Conservation (phyloP, 1,284 basidiomycete species). For the Leccinum subrobustum region DNA sequence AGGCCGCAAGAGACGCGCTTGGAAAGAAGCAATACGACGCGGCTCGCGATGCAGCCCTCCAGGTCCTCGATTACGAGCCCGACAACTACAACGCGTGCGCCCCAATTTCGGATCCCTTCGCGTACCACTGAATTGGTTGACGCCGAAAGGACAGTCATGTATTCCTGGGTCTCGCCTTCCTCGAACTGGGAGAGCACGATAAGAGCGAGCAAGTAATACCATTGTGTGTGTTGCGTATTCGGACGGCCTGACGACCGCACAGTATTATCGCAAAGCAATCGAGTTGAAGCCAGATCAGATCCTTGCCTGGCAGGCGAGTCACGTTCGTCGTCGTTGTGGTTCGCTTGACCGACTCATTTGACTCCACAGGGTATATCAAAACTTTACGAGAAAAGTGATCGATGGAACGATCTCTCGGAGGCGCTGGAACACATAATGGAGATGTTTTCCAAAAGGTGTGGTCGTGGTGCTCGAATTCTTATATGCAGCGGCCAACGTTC, state of each 20-base stretch:
- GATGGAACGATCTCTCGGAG: slow-evolving; percentile 62
- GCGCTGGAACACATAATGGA: slow-evolving; percentile 53
- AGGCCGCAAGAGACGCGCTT: slow-evolving; percentile 78
- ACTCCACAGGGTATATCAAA: slow-evolving; percentile 62
- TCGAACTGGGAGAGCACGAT: slow-evolving; percentile 69
- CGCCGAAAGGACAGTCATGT: slow-evolving; percentile 56
- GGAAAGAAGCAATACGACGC: slow-evolving; percentile 69
- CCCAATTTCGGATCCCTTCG: neutral
- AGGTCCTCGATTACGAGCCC: slow-evolving; percentile 71
- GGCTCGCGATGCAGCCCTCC: slow-evolving; percentile 66
- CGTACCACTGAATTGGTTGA: slow-evolving; percentile 1
- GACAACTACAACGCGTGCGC: slow-evolving; percentile 82
- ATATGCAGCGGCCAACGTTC: neutral
- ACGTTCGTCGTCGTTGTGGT: neutral
- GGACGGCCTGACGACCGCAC: slow-evolving; percentile 17
- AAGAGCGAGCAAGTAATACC: slow-evolving; percentile 79
- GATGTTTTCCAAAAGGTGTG: slow-evolving; percentile 58
- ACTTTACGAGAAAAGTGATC: slow-evolving; percentile 64
- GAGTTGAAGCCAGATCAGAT: slow-evolving; percentile 60
- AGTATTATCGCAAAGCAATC: slow-evolving; percentile 79
- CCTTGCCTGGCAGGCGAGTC: slow-evolving; percentile 76
- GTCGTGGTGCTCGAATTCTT: neutral
- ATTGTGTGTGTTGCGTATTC: slow-evolving; percentile 1
- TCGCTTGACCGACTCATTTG: slow-evolving; percentile 2
- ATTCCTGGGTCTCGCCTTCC: slow-evolving; percentile 75